A percentile compares a stretch with the other conserved stretches of the same genome.
These are phyloP conservation scores for Penicillium longicatenatum DNA, from an alignment of 495 filamentous ascomycete genomes.

Conservation along the genomic window DNA sequence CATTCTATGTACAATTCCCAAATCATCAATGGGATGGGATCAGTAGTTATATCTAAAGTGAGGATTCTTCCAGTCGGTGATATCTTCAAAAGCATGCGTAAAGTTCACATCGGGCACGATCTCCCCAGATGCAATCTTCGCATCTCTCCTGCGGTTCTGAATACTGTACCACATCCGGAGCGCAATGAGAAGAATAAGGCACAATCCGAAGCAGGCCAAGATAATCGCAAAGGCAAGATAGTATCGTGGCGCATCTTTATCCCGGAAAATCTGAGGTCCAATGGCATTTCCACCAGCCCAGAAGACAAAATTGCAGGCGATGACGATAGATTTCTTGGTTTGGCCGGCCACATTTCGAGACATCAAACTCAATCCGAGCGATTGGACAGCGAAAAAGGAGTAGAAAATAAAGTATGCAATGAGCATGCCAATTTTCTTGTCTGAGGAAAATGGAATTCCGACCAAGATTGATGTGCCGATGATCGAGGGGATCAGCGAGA, in stretches of 20 bases:
- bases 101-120: conserved; percentile 28
- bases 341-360: conserved; percentile 66
- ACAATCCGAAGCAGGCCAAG: conserved; percentile 36
- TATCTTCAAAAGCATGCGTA: conserved; percentile 44
- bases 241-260: conserved; percentile 36
- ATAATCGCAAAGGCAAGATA: conserved; percentile 41
- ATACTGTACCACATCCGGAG: conserved; percentile 30
- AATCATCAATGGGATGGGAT: not conserved
- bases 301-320: conserved; percentile 43
- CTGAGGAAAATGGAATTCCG: conserved; percentile 22
- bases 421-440: conserved; percentile 52
- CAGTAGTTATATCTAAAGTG: conserved; percentile 38
- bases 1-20: not conserved
- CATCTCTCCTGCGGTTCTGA: conserved; percentile 39
- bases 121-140: conserved; percentile 27
- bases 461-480: conserved; percentile 11
- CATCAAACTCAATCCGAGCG: conserved; percentile 56
- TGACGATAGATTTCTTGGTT: conserved; percentile 60
- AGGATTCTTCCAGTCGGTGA: conserved; percentile 46
- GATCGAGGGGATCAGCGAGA: conserved; percentile 61
- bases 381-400: conserved; percentile 54
- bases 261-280: conserved; percentile 48
- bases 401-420: conserved; percentile 62
- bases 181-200: conserved; percentile 31
- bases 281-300: conserved; percentile 44